Percentiles rank a stretch among this genome's conserved stretches.
phyloP scores from a whole-genome alignment of 2,329 filamentous ascomycete genomes.

The Colletotrichum tofieldiae region DNA sequence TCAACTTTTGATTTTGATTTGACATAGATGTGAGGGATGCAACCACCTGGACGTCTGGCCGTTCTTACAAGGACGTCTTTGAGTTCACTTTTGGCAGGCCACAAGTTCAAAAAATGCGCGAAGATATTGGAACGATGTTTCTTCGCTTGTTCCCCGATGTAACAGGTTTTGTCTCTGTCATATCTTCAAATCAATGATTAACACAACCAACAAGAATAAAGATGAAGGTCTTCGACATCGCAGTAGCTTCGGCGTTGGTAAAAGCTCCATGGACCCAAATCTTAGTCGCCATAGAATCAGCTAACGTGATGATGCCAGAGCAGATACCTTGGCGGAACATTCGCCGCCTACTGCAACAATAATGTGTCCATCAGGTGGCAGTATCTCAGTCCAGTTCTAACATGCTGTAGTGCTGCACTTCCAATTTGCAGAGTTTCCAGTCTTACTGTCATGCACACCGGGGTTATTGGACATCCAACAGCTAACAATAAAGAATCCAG shows the following conservation, averaged over 20 bases:
- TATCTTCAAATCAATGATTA: not conserved
- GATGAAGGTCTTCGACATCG: not conserved
- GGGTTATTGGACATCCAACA: constrained; percentile 6
- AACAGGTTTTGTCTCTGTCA: too few species aligned
- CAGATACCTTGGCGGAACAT: not conserved
- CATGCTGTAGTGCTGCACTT: constrained; percentile 13
- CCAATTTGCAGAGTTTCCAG: not conserved
- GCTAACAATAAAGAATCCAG: not conserved
- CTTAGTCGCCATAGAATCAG: not conserved
- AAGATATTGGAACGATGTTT: too few species aligned
- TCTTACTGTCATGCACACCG: constrained; percentile 2
- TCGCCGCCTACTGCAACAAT: constrained; percentile 11
- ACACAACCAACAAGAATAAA: not conserved
- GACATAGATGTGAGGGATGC: too few species aligned
- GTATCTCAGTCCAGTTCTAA: not conserved
- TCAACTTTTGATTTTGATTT: too few species aligned
- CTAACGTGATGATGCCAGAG: not conserved
- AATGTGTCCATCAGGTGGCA: not conserved
- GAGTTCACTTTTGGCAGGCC: too few species aligned
- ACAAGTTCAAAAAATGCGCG: too few species aligned
- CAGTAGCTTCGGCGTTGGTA: not conserved
- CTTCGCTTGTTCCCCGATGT: too few species aligned
- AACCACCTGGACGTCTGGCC: too few species aligned
- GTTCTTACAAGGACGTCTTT: too few species aligned
- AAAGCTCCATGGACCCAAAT: not conserved